phyloP scores from a whole-genome alignment of 148 eudicot genomes.

The Vaccinium vitisidaea region DNA sequence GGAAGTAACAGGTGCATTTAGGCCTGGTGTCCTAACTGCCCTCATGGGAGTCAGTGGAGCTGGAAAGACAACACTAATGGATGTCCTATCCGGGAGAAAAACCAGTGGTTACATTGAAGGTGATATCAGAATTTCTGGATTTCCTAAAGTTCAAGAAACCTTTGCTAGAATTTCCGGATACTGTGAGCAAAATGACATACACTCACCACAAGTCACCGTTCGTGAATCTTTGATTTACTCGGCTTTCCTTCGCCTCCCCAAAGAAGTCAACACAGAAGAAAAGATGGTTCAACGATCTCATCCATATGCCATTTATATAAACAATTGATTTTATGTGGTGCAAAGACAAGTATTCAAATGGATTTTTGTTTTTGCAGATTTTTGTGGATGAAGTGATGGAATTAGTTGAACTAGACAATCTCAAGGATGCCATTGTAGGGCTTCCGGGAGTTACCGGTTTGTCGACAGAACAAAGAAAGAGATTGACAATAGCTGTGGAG shows the following conservation, averaged over 20 bases:
- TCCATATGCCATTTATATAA: background rate
- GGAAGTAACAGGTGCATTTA: slow-evolving; percentile 75
- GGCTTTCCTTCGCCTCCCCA: slow-evolving; percentile 70
- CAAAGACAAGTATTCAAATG: slow-evolving; percentile 1
- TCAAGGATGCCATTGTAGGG: slow-evolving; percentile 64
- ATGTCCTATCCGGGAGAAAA: slow-evolving; percentile 76
- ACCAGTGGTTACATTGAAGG: slow-evolving; percentile 72
- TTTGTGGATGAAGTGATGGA: slow-evolving; percentile 78
- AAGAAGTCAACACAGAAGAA: slow-evolving; percentile 35
- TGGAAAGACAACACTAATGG: slow-evolving; percentile 84
- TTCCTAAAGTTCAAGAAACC: slow-evolving; percentile 63
- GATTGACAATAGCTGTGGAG: slow-evolving; percentile 69
- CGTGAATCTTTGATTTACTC: slow-evolving; percentile 68
- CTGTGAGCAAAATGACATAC: slow-evolving; percentile 53
- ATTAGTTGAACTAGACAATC: slow-evolving; percentile 55
- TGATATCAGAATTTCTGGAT: slow-evolving; percentile 58
- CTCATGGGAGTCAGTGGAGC: slow-evolving; percentile 66
- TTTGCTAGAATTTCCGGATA: slow-evolving; percentile 66
- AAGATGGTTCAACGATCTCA: slow-evolving; percentile 34
- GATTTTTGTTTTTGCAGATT: slow-evolving; percentile 32
- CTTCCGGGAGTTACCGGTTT: slow-evolving; percentile 72
- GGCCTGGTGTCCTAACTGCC: slow-evolving; percentile 70
- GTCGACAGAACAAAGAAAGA: slow-evolving; percentile 72
- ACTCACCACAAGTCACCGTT: slow-evolving; percentile 68
- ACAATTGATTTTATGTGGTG: background rate